Percentiles rank a stretch among this genome's conserved stretches.
Evolutionary conservation across 1,284 basidiomycete genomes (phyloP).

Genomic region (Amylostereum areolatum): DNA sequence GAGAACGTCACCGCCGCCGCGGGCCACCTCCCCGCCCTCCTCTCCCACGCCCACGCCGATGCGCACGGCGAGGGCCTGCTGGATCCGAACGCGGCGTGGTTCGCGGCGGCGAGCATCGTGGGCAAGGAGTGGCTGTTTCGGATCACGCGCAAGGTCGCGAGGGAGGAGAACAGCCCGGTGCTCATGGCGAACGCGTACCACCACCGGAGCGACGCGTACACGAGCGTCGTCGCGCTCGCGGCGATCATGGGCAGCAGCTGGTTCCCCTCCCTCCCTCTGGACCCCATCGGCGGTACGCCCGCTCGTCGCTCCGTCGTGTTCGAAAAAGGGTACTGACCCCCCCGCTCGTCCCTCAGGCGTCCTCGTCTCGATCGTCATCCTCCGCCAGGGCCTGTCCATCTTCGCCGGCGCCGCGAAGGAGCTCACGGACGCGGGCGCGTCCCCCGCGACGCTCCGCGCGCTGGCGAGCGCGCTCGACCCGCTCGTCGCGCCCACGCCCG

Average conservation of each 20-base stretch:
- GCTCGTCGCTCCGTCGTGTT: neutral
- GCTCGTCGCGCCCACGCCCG: conserved; percentile 14
- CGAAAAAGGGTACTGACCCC: neutral
- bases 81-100: conserved; percentile 96
- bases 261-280: conserved; percentile 82
- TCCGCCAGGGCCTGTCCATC: conserved; percentile 77
- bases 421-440: conserved; percentile 81
- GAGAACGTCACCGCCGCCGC: conserved; percentile 50
- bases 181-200: conserved; percentile 90
- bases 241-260: conserved; percentile 87
- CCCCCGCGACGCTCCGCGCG: conserved; percentile 44
- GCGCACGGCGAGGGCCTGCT: conserved; percentile 51
- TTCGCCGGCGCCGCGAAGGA: conserved; percentile 75
- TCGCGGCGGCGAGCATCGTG: conserved; percentile 77
- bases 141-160: conserved; percentile 82
- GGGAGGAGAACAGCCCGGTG: conserved; percentile 86
- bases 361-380: conserved; percentile 84
- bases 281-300: conserved; percentile 82
- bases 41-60: conserved; percentile 40
- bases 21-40: conserved; percentile 40
- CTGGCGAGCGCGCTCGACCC: conserved; percentile 44
- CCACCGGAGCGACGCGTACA: conserved; percentile 93
- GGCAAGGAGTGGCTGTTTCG: conserved; percentile 94
- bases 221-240: conserved; percentile 80
- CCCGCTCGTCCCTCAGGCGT: conserved; percentile 43